Conservation (phyloP, 805 yeast genomes). For the Monosporozyma siamensis region DNA sequence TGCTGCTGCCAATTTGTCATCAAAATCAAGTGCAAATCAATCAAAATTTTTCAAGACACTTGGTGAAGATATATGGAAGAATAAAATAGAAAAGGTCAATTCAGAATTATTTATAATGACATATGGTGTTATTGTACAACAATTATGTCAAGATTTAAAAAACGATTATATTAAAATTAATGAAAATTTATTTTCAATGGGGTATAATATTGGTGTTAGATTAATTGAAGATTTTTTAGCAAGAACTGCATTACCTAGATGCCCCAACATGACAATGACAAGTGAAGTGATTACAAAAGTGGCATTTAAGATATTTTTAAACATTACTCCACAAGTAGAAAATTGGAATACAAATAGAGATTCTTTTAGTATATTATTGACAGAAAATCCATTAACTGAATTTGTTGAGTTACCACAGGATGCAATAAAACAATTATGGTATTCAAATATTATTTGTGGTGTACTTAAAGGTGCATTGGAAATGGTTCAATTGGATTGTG, state of each 20-base stretch:
- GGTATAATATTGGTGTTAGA: conserved; percentile 86
- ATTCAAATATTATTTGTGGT: conserved; percentile 83
- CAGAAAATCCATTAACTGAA: conserved; percentile 87
- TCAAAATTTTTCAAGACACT: conserved; percentile 30
- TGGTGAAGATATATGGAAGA: conserved; percentile 91
- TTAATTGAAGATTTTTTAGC: conserved; percentile 89
- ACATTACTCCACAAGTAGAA: conserved; percentile 64
- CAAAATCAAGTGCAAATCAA: conserved; percentile 10
- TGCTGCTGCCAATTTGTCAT: neutral
- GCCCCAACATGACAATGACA: conserved; percentile 71
- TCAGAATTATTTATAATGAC: conserved; percentile 91
- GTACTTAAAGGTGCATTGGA: conserved; percentile 85
- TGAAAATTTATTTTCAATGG: conserved; percentile 81
- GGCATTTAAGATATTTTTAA: conserved; percentile 85
- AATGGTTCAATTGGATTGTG: conserved; percentile 92
- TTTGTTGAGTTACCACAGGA: conserved; percentile 91
- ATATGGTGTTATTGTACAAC: conserved; percentile 89
- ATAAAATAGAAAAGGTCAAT: conserved; percentile 77
- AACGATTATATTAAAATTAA: conserved; percentile 74
- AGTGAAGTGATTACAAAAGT: conserved; percentile 78
- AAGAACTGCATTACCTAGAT: conserved; percentile 75
- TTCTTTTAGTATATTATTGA: conserved; percentile 60
- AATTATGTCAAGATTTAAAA: conserved; percentile 74
- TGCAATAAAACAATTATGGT: conserved; percentile 74
- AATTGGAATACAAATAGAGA: conserved; percentile 73